Base-by-base conservation (phyloP, 2,329 filamentous ascomycete genomes). In the Ophiostoma triangulosporum region DNA sequence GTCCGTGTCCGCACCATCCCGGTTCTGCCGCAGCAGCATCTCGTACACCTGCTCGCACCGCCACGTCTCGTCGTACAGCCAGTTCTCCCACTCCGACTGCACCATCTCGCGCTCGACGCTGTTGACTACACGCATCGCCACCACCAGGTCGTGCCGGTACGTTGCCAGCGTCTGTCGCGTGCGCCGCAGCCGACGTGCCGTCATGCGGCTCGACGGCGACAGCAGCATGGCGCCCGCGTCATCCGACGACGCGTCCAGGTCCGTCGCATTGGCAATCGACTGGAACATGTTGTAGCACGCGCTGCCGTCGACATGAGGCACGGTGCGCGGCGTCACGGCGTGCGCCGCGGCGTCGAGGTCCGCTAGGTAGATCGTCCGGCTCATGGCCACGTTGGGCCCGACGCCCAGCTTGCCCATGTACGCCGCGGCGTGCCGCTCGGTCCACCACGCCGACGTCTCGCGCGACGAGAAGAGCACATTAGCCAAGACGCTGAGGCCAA, bases 61-160 rank as follows among this genome's bases (percentile, higher is more conserved):
- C 32, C 74, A 68, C 58, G 81, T 83, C 69, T 98, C 93, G 60
- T 87, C 84, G 3, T 78, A 68, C 29, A 97, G 75, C 90, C 91
- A 98, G 58, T 87, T 86, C 70, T 95, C 90, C 84, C 89, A 98
- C 66, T 96, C 91, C 0, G 85, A 84, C 62, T 81, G 78, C 52
- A 97, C 68, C 65, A 95, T 83, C 66, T 96, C 89, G 55, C 78
- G 77, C 72, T 97, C 93, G 27, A 97, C 81, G 54, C 78, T 84
- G 68, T 97, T 96, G 57, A 97, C 83, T 2, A 96, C 80, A 4
- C 90, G 81, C 72, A 97, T 81, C 5, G 90, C 89, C 5, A 98
- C 90, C 2, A 97, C 71, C 20, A 98, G 73, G 64, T 97, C 89
- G 65, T 98, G 88, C 3, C 93, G 78, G 65, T 96, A 93, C 2